phyloP scores from a whole-genome alignment of 352 stramenopile genomes.

The Pythium aquatile region DNA sequence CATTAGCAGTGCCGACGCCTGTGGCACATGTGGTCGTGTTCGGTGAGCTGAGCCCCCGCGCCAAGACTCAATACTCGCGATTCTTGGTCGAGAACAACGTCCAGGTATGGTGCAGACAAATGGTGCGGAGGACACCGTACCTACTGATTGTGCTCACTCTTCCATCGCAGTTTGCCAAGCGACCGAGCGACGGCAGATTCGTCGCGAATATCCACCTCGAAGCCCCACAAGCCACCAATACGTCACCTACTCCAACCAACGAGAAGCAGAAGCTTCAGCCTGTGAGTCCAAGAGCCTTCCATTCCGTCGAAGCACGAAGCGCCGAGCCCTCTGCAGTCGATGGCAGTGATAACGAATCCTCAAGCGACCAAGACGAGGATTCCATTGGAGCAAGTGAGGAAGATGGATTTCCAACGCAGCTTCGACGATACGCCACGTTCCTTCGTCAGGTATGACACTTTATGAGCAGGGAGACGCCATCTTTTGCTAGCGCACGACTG shows the following conservation, averaged over 20 bases:
- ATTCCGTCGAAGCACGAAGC: background rate
- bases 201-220: conserved; percentile 55
- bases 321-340: background rate
- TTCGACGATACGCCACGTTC: background rate
- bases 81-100: conserved; percentile 69
- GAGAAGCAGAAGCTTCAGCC: background rate
- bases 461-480: background rate
- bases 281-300: background rate
- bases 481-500: background rate
- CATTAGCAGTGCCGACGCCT: conserved; percentile 1
- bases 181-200: conserved; percentile 48
- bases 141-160: background rate
- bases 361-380: background rate
- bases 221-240: conserved; percentile 1
- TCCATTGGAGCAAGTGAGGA: background rate
- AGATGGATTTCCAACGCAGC: background rate
- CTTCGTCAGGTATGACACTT: background rate
- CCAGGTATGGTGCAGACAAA: conserved; percentile 30
- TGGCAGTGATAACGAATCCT: background rate
- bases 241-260: background rate
- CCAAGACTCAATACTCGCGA: conserved; percentile 61
- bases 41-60: conserved; percentile 53
- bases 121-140: background rate
- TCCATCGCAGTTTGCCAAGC: conserved; percentile 45
- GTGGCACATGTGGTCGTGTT: conserved; percentile 55